Percentiles rank a stretch among this genome's conserved stretches.
These are phyloP conservation scores for Scheffersomyces coipomensis DNA, from an alignment of 805 yeast species.

Conservation along the genomic window DNA sequence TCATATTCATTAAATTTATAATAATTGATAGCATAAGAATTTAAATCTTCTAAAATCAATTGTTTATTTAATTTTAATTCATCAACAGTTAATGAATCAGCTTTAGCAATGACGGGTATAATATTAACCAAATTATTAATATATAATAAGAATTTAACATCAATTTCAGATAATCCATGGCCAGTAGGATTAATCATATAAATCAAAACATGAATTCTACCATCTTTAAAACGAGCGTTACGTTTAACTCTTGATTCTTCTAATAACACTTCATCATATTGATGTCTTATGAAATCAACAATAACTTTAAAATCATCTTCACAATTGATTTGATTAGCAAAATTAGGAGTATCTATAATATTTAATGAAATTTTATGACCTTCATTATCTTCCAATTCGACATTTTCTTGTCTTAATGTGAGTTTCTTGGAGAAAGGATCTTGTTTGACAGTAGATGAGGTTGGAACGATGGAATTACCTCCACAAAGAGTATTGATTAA, in stretches of 20 bases:
- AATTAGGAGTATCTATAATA: conserved; percentile 81
- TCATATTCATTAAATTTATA: conserved; percentile 69
- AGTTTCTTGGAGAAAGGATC: conserved; percentile 49
- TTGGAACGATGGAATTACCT: conserved; percentile 72
- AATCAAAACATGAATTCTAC: conserved; percentile 66
- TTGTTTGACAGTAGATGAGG: conserved; percentile 60
- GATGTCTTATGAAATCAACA: conserved; percentile 78
- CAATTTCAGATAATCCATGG: conserved; percentile 44
- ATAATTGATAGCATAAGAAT: conserved; percentile 65
- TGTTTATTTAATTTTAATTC: conserved; percentile 66
- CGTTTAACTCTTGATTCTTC: conserved; percentile 81
- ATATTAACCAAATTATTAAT: conserved; percentile 42
- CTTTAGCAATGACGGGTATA: conserved; percentile 44
- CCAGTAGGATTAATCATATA: conserved; percentile 46
- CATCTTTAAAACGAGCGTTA: conserved; percentile 82
- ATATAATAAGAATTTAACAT: conserved; percentile 40
- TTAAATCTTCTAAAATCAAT: conserved; percentile 75
- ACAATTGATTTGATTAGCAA: conserved; percentile 73
- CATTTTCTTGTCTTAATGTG: conserved; percentile 72
- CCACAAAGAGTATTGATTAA: conserved; percentile 89
- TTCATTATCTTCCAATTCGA: conserved; percentile 83
- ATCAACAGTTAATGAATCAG: conserved; percentile 39
- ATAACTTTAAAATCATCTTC: conserved; percentile 63
- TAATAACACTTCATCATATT: conserved; percentile 76
- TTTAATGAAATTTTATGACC: conserved; percentile 78